Percentiles rank a stretch among this genome's conserved stretches.
phyloP scores from a whole-genome alignment of 306 rosid genomes.

The Macrotyloma uniflorum region DNA sequence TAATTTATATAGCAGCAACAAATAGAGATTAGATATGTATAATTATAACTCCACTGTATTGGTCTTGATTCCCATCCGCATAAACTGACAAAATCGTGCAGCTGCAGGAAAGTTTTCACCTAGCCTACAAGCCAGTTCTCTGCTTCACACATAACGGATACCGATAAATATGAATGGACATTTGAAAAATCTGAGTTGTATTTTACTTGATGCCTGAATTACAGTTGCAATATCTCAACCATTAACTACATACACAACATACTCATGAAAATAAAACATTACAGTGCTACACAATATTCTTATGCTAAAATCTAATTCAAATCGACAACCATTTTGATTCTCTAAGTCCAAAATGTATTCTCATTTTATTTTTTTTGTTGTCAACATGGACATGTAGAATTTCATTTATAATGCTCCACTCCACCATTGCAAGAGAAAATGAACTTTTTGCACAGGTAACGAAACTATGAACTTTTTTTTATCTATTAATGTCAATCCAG shows the following conservation, averaged over 20 bases:
- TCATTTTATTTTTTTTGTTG: conserved; percentile 39
- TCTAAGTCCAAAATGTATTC: conserved; percentile 34
- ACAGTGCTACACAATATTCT: conserved; percentile 40
- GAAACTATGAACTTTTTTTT: conserved; percentile 21
- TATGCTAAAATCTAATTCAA: conserved; percentile 41
- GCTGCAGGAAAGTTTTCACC: not conserved
- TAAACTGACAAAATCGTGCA: not conserved
- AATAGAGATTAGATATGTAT: not conserved
- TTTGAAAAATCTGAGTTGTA: not conserved
- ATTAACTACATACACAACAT: conserved; percentile 33
- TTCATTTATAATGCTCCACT: conserved; percentile 38
- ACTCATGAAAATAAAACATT: conserved; percentile 20
- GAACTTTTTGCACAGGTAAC: conserved; percentile 28
- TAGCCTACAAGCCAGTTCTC: not conserved
- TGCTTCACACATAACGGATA: not conserved
- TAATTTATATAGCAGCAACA: not conserved
- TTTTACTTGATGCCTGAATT: conserved; percentile 36
- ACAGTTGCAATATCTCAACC: conserved; percentile 44
- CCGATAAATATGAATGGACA: conserved; percentile 8
- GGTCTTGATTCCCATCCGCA: not conserved
- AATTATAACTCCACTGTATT: not conserved
- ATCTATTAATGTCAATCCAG: conserved; percentile 40
- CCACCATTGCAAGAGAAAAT: conserved; percentile 43
- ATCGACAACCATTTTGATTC: conserved; percentile 30
- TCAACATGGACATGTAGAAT: conserved; percentile 38